Base-by-base conservation (phyloP, 139 green algal genomes). In the Chlorella ohadii region DNA sequence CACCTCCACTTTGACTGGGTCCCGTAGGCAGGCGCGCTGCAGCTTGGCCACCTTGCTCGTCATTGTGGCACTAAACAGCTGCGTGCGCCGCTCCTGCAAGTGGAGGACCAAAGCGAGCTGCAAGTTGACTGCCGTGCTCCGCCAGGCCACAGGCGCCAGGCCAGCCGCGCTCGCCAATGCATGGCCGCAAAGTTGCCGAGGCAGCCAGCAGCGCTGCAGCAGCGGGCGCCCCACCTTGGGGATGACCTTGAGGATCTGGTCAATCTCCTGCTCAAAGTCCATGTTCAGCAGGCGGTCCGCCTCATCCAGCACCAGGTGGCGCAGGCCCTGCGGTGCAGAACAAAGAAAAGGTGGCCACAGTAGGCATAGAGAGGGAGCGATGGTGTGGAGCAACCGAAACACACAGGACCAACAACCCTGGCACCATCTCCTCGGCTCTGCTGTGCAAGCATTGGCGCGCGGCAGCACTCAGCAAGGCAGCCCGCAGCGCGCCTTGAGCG, bases 181-280 rank as follows among this genome's bases (percentile, higher is more conserved):
- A n/a, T n/a, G n/a, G n/a, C n/a, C n/a, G n/a, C n/a, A n/a, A n/a
- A n/a, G n/a, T n/a, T n/a, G n/a, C n/a, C n/a, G n/a, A n/a, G n/a
- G n/a, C n/a, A n/a, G n/a, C n/a, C n/a, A n/a, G n/a, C n/a, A n/a
- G n/a, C n/a, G n/a, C n/a, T n/a, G n/a, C n/a, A n/a, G n/a, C n/a
- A n/a, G n/a, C n/a, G n/a, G n/a, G n/a, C n/a, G n/a, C 15, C 71
- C 16, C 68, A 81, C 86, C 86, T 90, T 91, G 59, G 89, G 89
- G 27, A 89, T 86, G 79, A 93, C 94, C 86, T 98, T 98, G 19
- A 99, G 89, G 73, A 99, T 98, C 87, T 98, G 93, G 86, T 99
- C 96, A 63, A 99, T 99, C 85, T 99, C 97, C 88, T 96, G 83
- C 89, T 99, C 97, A 93, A 99, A 99, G 89, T 99, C 97, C 95